These are phyloP conservation scores for Acanthamoeba culbertsoni DNA, from an alignment of 208 protist species.

Conservation along the genomic window DNA sequence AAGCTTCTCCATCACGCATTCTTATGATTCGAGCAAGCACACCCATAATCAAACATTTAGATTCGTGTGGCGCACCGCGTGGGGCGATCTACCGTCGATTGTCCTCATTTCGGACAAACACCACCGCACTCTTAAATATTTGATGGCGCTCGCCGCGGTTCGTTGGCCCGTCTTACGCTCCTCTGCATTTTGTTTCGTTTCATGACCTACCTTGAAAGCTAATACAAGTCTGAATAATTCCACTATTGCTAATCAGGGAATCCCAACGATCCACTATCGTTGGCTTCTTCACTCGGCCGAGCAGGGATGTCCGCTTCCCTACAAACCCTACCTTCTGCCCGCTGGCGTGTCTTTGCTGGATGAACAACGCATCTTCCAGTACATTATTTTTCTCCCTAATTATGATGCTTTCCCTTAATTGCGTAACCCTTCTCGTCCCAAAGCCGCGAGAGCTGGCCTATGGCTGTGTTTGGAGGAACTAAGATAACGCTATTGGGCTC, in stretches of 20 bases:
- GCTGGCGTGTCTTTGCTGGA: background rate
- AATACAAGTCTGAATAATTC: no score
- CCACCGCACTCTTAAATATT: slow-evolving; percentile 31
- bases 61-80: background rate
- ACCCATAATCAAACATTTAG: no score
- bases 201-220: no score
- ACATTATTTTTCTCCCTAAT: background rate
- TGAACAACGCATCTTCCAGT: slow-evolving; percentile 23
- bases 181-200: no score
- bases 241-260: no score
- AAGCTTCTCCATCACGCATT: no score
- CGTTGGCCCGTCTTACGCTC: no score
- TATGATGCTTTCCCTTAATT: background rate
- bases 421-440: background rate
- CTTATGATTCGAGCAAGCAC: no score
- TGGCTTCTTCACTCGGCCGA: slow-evolving; percentile 42
- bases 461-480: background rate
- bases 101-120: slow-evolving; percentile 45
- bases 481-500: background rate
- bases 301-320: slow-evolving; percentile 27
- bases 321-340: slow-evolving; percentile 20
- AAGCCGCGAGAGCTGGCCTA: background rate
- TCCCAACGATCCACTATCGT: slow-evolving; percentile 40
- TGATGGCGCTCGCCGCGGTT: slow-evolving; percentile 5
- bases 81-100: background rate